Base-by-base conservation (phyloP, 1,284 basidiomycete species). In the Calocybe gambosa region DNA sequence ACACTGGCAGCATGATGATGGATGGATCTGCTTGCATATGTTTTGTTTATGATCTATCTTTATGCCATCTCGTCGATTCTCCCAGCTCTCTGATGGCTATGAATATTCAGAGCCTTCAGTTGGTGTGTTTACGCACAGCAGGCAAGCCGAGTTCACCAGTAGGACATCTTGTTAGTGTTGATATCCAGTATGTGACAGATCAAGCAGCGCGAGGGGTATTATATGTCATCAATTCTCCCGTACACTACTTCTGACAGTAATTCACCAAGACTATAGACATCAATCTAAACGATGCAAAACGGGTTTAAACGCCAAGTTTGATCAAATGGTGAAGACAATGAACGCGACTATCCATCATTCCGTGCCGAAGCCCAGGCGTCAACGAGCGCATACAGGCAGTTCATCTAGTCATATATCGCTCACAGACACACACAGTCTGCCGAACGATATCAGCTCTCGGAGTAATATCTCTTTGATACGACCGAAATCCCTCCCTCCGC, bases 291-390 rank as follows among this genome's bases (percentile, higher is more conserved):
- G 75, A 20, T 70, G 69, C 34, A 75, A 68, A 53, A 65, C 62
- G n/a, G 72, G 71, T n/a, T 61, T 80, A 41, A 86, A 86, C 53
- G 58, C 69, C 18, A 74, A 74, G 28, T 84, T 77, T 52, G 82
- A 86, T 58, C 68, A 68, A 37, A 85, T 86, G 83, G 65, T 84
- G 18, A 69, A 76, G 42, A 69, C 73, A 3, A 75, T 83, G 63
- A 70, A 74, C 44, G 51, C 66, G 20, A 62, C 69, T 62, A 68
- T 39, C 57, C 59, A 2, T 57, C 57, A 12, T 10, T 29, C 28
- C 2, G 52, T 62, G 2, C 50, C 51, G 33, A 57, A 49, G 15
- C 49, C 50, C n/a, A 55, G 49, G 43, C 63, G 65, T 31, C 58
- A 49, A 9, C 62, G 66, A 29, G 55, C 63, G 18, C 54, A 58